Conservation (phyloP, 139 green algal genomes). For the Ulvella scutata region DNA sequence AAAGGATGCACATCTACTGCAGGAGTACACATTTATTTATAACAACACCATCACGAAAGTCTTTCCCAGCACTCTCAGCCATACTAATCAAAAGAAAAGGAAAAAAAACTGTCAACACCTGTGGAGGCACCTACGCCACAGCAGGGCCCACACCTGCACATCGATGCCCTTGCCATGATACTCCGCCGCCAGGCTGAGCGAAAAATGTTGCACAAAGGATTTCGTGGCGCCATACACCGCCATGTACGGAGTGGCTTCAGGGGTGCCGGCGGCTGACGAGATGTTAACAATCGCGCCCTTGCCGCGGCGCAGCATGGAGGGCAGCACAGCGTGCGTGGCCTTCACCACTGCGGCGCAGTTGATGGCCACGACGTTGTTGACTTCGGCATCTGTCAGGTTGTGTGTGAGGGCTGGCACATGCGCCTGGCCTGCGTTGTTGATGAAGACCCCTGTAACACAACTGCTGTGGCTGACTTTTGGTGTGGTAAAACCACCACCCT, state of each 20-base stretch:
- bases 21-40: too few species aligned
- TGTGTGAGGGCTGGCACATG: slow-evolving; percentile 41
- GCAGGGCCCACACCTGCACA: slow-evolving; percentile 24
- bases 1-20: too few species aligned
- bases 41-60: too few species aligned
- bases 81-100: too few species aligned
- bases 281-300: slow-evolving; percentile 31
- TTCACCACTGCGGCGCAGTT: slow-evolving; percentile 18
- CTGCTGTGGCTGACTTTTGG: too few species aligned
- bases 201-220: slow-evolving; percentile 26
- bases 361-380: slow-evolving; percentile 34
- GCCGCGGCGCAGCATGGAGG: slow-evolving; percentile 30
- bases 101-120: too few species aligned
- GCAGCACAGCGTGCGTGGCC: slow-evolving; percentile 38
- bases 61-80: too few species aligned
- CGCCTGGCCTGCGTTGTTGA: slow-evolving; percentile 69
- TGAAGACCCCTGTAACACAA: too few species aligned
- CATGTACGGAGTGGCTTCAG: slow-evolving; percentile 30
- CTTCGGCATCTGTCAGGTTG: neutral
- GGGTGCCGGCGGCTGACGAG: slow-evolving; percentile 21
- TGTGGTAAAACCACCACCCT: too few species aligned
- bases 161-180: slow-evolving; percentile 19
- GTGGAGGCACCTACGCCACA: too few species aligned
- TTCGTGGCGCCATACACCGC: slow-evolving; percentile 32
- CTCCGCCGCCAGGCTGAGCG: slow-evolving; percentile 18